Conservation (phyloP, 345 rosid species). For the Brassica rapa region DNA sequence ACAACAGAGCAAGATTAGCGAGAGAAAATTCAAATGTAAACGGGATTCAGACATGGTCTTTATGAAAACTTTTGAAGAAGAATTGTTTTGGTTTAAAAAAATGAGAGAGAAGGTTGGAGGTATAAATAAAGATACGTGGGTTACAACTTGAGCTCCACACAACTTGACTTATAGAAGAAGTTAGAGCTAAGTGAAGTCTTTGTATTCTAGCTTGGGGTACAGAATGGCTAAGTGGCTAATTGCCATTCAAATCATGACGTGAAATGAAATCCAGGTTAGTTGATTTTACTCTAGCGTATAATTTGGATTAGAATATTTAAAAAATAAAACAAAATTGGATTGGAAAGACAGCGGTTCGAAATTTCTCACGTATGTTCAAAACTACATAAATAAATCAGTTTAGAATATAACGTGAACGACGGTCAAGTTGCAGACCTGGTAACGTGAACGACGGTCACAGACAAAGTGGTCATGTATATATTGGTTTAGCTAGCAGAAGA, state of each 20-base stretch:
- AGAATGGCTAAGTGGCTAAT: neutral
- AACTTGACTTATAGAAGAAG: neutral
- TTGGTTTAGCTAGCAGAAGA: neutral
- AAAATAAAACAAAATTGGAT: neutral
- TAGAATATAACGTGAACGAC: neutral
- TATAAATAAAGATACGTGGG: neutral
- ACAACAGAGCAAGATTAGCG: neutral
- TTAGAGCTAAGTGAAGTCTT: neutral
- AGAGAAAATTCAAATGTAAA: constrained; percentile 6
- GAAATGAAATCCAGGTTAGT: neutral
- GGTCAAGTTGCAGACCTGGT: neutral
- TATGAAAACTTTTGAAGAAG: neutral
- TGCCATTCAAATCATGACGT: neutral
- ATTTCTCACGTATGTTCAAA: neutral
- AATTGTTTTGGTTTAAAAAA: neutral
- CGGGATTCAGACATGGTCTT: neutral
- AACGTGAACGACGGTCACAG: neutral
- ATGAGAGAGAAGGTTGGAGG: neutral
- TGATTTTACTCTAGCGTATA: neutral
- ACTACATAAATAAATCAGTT: neutral
- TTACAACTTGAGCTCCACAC: neutral
- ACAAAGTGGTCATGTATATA: neutral
- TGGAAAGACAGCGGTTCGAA: neutral
- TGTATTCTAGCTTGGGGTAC: neutral
- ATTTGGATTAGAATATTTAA: neutral